These are phyloP conservation scores for Discostella stelligera DNA, from an alignment of 352 stramenopile species.

Conservation along the genomic window DNA sequence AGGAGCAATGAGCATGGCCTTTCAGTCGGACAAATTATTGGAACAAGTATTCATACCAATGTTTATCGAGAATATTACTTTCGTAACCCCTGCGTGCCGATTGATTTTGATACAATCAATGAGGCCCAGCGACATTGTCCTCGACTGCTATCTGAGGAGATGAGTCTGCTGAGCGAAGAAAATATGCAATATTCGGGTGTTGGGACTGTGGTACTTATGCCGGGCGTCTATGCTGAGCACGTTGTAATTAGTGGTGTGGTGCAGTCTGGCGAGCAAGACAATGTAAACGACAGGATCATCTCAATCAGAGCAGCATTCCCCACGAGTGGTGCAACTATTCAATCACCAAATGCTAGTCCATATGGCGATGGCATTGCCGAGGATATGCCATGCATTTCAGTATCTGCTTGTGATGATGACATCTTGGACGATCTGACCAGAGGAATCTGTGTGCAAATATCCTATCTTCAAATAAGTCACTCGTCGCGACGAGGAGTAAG, in stretches of 20 bases:
- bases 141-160: background rate
- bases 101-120: constrained; percentile 36
- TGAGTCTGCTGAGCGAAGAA: constrained; percentile 15
- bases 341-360: constrained; percentile 9
- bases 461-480: constrained; percentile 38
- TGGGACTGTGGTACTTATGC: constrained; percentile 35
- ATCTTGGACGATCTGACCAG: constrained; percentile 11
- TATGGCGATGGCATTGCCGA: background rate
- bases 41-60: constrained; percentile 1
- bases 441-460: constrained; percentile 32
- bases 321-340: constrained; percentile 30
- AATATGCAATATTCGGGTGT: constrained; percentile 15
- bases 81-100: constrained; percentile 38
- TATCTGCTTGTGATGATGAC: constrained; percentile 19
- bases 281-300: constrained; percentile 13
- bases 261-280: constrained; percentile 8
- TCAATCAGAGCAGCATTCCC: constrained; percentile 44
- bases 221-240: constrained; percentile 26
- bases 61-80: constrained; percentile 32
- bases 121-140: constrained; percentile 26
- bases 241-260: constrained; percentile 20
- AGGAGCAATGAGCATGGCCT: background rate
- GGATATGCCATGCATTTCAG: constrained; percentile 26
- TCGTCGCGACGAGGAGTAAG: constrained; percentile 27
- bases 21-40: background rate